Evolutionary conservation across 257 asterid genomes (phyloP).

Genomic region (Eustoma russellianum): DNA sequence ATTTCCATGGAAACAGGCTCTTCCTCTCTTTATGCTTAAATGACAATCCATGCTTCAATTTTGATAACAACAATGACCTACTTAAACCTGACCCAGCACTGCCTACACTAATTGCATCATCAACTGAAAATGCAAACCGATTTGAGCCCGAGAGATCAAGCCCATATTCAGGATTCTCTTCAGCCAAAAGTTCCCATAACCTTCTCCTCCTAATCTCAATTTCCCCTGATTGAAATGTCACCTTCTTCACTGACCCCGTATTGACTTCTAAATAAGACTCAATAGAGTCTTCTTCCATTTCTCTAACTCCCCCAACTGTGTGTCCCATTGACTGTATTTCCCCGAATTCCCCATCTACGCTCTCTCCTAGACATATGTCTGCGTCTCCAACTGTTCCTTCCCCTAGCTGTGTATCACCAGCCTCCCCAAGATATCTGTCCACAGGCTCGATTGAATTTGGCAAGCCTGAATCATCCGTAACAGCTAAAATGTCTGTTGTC

Average conservation of each 20-base stretch:
- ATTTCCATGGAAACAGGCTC: constrained; percentile 73
- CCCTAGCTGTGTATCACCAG: no score
- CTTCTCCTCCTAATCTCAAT: constrained; percentile 31
- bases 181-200: constrained; percentile 22
- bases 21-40: constrained; percentile 60
- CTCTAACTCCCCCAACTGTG: neutral
- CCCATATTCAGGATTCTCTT: constrained; percentile 20
- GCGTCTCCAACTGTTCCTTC: no score
- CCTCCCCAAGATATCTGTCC: neutral
- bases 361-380: no score
- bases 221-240: constrained; percentile 15
- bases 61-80: constrained; percentile 67
- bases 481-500: constrained; percentile 30
- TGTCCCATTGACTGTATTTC: no score
- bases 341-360: no score
- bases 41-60: constrained; percentile 69
- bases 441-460: constrained; percentile 10
- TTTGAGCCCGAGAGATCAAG: constrained; percentile 26
- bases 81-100: constrained; percentile 34
- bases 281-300: constrained; percentile 15
- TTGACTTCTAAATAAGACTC: constrained; percentile 13
- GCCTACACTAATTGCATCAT: constrained; percentile 20
- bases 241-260: constrained; percentile 14
- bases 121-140: constrained; percentile 28
- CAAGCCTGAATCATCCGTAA: constrained; percentile 20